phyloP scores from a whole-genome alignment of 257 asterid genomes.

The Plantago major region DNA sequence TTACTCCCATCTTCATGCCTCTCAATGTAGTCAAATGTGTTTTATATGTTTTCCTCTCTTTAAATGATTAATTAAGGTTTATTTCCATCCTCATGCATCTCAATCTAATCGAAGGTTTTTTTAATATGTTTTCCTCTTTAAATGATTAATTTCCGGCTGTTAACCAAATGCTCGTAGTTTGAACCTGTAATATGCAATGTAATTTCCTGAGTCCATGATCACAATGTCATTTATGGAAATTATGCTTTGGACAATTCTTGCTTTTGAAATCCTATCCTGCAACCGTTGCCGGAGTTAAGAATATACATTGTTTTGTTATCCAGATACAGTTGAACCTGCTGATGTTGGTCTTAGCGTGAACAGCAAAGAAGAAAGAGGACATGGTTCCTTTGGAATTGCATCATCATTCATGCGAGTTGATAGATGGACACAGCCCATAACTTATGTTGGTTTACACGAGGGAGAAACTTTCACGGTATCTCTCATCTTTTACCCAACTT shows the following conservation, averaged over 20 bases:
- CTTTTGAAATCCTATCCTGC: conserved; percentile 9
- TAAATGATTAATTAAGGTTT: too few species aligned
- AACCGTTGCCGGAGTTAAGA: conserved; percentile 1
- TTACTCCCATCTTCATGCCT: too few species aligned
- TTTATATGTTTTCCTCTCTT: too few species aligned
- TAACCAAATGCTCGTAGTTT: too few species aligned
- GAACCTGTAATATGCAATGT: neutral
- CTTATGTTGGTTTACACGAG: conserved; percentile 77
- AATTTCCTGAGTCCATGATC: neutral
- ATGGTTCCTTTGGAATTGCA: conserved; percentile 63
- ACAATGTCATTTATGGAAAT: neutral
- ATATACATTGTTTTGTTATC: conserved; percentile 25
- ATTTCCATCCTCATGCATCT: too few species aligned
- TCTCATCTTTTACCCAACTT: conserved; percentile 17
- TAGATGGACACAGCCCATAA: conserved; percentile 91
- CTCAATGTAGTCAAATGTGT: too few species aligned
- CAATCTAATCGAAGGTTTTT: too few species aligned
- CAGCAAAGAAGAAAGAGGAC: conserved; percentile 78
- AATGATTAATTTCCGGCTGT: too few species aligned
- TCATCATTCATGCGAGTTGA: conserved; percentile 59
- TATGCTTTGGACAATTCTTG: neutral
- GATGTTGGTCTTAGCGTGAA: conserved; percentile 80
- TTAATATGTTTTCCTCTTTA: too few species aligned
- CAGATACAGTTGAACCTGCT: conserved; percentile 65
- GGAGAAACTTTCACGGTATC: conserved; percentile 69